These are phyloP conservation scores for Pichia cephalocereana DNA, from an alignment of 805 yeast species.

Conservation along the genomic window DNA sequence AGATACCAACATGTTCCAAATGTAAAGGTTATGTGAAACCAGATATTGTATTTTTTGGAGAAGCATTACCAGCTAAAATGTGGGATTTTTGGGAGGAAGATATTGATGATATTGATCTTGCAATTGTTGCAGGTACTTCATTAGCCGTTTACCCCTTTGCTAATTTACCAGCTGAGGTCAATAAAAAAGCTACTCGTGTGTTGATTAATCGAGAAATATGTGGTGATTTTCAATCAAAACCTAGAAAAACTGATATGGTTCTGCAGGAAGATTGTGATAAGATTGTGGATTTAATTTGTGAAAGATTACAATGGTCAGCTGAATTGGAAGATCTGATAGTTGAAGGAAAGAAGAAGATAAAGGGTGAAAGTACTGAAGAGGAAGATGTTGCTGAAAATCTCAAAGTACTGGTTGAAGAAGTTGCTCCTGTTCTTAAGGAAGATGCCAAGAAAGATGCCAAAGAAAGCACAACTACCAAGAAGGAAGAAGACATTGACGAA, in stretches of 20 bases:
- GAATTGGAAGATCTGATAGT: conserved; percentile 38
- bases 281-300: conserved; percentile 46
- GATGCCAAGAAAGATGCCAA: neutral
- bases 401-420: neutral
- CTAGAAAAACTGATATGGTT: conserved; percentile 53
- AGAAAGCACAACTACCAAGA: neutral
- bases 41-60: conserved; percentile 92
- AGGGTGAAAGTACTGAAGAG: neutral
- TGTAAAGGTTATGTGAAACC: conserved; percentile 85
- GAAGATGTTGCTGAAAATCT: neutral
- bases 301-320: conserved; percentile 53
- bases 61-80: conserved; percentile 62
- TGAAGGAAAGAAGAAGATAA: neutral
- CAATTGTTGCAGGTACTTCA: conserved; percentile 89
- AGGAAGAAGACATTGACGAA: conserved; percentile 4
- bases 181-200: conserved; percentile 40
- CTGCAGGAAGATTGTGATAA: conserved; percentile 56
- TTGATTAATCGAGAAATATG: conserved; percentile 69
- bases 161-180: conserved; percentile 60
- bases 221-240: conserved; percentile 53
- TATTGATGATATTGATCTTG: conserved; percentile 46
- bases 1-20: conserved; percentile 44
- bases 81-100: conserved; percentile 61
- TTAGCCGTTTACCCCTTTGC: conserved; percentile 90
- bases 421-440: neutral